Conservation (phyloP, 1,284 basidiomycete species). For the Rhodotorula glutinis region DNA sequence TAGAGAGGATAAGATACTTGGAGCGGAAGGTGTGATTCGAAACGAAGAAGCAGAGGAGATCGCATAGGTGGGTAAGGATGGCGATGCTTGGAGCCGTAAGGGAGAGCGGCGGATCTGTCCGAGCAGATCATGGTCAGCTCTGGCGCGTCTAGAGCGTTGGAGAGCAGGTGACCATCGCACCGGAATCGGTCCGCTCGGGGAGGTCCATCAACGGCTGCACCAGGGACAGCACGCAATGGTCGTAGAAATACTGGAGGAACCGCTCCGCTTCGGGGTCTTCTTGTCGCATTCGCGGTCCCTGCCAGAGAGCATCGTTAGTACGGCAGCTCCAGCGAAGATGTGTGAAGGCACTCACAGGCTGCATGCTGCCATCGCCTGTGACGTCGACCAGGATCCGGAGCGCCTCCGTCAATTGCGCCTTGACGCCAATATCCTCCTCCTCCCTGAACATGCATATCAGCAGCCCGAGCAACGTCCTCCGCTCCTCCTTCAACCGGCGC, state of each 20-base stretch:
- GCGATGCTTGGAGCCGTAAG: slow-evolving; percentile 31
- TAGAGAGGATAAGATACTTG: slow-evolving; percentile 83
- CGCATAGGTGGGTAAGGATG: slow-evolving; percentile 53
- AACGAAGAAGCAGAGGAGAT: slow-evolving; percentile 84
- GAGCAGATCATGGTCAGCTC: not conserved
- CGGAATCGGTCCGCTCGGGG: slow-evolving; percentile 60
- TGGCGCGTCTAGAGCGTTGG: not conserved
- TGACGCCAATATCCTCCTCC: slow-evolving; percentile 79
- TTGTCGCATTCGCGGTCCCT: slow-evolving; percentile 39
- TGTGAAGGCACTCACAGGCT: slow-evolving; percentile 46
- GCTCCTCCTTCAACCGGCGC: slow-evolving; percentile 8
- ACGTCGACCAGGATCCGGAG: slow-evolving; percentile 76
- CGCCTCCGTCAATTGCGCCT: slow-evolving; percentile 88
- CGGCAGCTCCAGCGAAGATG: no score
- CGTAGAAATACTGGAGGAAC: slow-evolving; percentile 90
- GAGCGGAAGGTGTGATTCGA: slow-evolving; percentile 79
- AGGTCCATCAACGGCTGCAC: slow-evolving; percentile 75
- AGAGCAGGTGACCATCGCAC: slow-evolving; percentile 5
- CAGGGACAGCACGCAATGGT: slow-evolving; percentile 65
- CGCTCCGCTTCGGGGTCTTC: slow-evolving; percentile 81
- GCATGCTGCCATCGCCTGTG: slow-evolving; percentile 44
- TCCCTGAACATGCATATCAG: slow-evolving; percentile 72
- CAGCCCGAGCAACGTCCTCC: slow-evolving; percentile 65
- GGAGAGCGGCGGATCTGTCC: slow-evolving; percentile 24
- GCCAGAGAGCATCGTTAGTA: not conserved